Base-by-base conservation (phyloP, 768 basidiomycete species). In the Inosperma sp. region DNA sequence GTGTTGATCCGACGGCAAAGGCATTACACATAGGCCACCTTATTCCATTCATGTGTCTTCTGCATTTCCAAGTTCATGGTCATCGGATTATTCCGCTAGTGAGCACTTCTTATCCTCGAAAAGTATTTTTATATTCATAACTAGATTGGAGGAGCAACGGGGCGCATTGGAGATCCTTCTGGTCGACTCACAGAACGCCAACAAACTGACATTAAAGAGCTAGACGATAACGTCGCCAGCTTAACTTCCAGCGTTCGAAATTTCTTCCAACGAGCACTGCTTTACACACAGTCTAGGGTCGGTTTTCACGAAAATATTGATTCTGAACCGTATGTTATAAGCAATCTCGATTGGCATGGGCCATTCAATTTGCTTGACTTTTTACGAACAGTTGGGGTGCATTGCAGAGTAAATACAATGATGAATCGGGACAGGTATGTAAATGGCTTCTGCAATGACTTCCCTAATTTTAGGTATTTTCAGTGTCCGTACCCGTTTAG, bases 111-210 rank as follows among this genome's bases (percentile, higher is more conserved):
- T 29, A 25, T 14, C 35, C 21, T n/a, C 46, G 42, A 35, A 44
- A 25, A 10, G 17, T 23, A 25, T 23, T 37, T 27, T 31, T 57
- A 30, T 35, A 35, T 31, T 54, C 35, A 25, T 7, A 26, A 25
- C 26, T 62, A 98, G 95, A 88, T 97, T 64, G 95, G 96, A 26
- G 93, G 93, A 1, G 94, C 93, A 7, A 98, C 95, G 0, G 96
- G 93, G 7, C 82, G 87, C n/a, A 84, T 99, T 36, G 96, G 96
- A 5, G 96, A 99, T 63, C 96, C 96, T 7, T 95, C 94, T 4
- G 95, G 96, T 2, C 79, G 94, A 29, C 76, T 78, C 4, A 81
- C 81, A 0, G 95, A 96, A 67, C 83, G 96, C 17, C 78, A 83
- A 48, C 75, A 82, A 3, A 79, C 92, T 4, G 74, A 83, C 29